Conservation (phyloP, 177 flowering plant genomes). For the Telopea speciosissima region DNA sequence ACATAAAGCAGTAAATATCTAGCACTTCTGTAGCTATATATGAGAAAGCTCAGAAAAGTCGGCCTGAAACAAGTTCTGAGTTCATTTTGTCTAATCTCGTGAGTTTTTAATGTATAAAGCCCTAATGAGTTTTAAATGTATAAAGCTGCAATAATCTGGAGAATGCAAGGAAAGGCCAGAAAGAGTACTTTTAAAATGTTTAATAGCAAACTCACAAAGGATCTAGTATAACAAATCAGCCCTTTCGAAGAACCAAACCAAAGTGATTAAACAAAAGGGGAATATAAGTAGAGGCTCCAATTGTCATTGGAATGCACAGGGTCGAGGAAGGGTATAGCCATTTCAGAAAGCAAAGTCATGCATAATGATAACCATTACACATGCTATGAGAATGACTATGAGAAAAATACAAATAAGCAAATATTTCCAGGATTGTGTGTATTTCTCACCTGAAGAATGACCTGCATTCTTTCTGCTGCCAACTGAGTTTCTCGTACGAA, state of each 20-base stretch:
- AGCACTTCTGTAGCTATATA: too few relatives aligned
- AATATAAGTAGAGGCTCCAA: not conserved
- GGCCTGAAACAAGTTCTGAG: not conserved
- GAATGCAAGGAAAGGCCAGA: not conserved
- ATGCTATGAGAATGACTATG: not conserved
- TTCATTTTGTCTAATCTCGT: too few relatives aligned
- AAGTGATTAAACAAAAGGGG: too few relatives aligned
- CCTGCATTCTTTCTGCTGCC: conserved; percentile 19
- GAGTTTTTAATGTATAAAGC: not conserved
- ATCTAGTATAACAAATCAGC: not conserved
- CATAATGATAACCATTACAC: not conserved
- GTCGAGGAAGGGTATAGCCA: not conserved
- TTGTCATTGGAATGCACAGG: not conserved
- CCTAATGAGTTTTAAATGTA: not conserved
- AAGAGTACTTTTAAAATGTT: not conserved
- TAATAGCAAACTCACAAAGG: not conserved
- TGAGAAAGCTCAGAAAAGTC: not conserved
- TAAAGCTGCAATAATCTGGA: not conserved
- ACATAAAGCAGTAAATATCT: not conserved
- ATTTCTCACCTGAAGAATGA: conserved; percentile 38
- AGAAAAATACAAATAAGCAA: not conserved
- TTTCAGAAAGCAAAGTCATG: too few relatives aligned
- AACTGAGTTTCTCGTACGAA: conserved; percentile 17
- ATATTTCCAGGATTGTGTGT: not conserved
- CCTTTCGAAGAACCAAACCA: not conserved